phyloP scores from a whole-genome alignment of 2,329 filamentous ascomycete species.

The Pyricularia sp. region DNA sequence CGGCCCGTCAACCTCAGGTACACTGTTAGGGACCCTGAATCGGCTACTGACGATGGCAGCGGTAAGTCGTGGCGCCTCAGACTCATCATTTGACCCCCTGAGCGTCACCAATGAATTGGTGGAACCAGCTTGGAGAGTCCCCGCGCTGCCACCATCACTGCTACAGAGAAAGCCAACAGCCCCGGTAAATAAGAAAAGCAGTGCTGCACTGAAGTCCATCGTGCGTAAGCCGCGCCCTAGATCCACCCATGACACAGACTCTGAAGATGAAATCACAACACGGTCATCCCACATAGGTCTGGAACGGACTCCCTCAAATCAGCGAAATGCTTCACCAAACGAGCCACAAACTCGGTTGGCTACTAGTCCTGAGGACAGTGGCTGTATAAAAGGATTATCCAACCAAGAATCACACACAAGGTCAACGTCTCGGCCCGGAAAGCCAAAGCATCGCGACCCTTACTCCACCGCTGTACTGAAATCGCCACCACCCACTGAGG shows the following conservation, averaged over 20 bases:
- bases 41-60: not conserved
- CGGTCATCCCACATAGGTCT: not conserved
- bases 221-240: not conserved
- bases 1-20: not conserved
- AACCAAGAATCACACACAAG: not conserved
- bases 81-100: constrained; percentile 5
- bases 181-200: not conserved
- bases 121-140: constrained; percentile 29
- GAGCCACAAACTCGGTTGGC: not conserved
- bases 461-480: not conserved
- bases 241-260: not conserved
- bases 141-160: constrained; percentile 21
- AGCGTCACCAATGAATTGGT: constrained; percentile 12
- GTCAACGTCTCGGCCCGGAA: not conserved
- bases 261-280: constrained; percentile 3
- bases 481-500: not conserved
- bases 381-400: not conserved
- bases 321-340: not conserved
- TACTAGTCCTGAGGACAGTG: not conserved
- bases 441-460: not conserved
- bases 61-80: not conserved
- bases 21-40: not conserved
- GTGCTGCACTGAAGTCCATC: not conserved
- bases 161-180: constrained; percentile 7
- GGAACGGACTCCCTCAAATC: not conserved